Base-by-base conservation (phyloP, 2,329 filamentous ascomycete genomes). In the Cercospora zeae-maydis region DNA sequence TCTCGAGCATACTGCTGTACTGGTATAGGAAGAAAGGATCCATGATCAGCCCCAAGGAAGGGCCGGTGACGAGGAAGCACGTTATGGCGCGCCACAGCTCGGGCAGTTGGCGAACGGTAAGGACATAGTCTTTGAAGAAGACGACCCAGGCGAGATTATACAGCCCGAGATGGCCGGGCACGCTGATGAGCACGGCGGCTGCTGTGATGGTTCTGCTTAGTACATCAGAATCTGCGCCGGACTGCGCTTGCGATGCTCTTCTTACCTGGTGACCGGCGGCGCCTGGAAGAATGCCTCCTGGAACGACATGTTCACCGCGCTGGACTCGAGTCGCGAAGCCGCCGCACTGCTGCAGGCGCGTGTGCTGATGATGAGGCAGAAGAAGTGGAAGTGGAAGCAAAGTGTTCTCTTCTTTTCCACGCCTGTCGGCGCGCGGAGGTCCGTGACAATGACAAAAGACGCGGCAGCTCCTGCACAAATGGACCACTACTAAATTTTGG, bases 11-110 rank as follows among this genome's bases (percentile, higher is more conserved):
- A 73, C 85, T 89, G 70, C 89, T 80, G 78, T 95, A 96, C 67
- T 84, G 88, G 79, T 88, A 96, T 68, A 95, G 75, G 72, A 91
- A 89, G 78, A 91, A 92, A 47, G 90, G 87, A 75, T 93, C 89
- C 73, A 92, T 80, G 60, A 92, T 73, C 68, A 92, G 85, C 53
- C 78, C 76, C 65, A 87, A 73, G 39, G 79, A 76, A 10, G 78
- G 77, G 55, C 83, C 81, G 8, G 85, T 87, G 66, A 88, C 77
- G 63, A 86, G 75, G 74, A 88, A 88, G 10, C 83, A 76, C 2
- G 85, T 84, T 61, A 82, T 74, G 11, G 86, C 67, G 53, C 86
- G 81, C 85, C 86, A 88, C 67, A 87, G 64, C 69, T 88, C 78
- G 27, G 86, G 86, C 16, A 84, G 79, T 53, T 85, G 77, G 62